Evolutionary conservation across 2,329 filamentous ascomycete species (phyloP), one percentile per base, ranked within the genome.

Genomic region (Neopestalotiopsis clavispora): DNA sequence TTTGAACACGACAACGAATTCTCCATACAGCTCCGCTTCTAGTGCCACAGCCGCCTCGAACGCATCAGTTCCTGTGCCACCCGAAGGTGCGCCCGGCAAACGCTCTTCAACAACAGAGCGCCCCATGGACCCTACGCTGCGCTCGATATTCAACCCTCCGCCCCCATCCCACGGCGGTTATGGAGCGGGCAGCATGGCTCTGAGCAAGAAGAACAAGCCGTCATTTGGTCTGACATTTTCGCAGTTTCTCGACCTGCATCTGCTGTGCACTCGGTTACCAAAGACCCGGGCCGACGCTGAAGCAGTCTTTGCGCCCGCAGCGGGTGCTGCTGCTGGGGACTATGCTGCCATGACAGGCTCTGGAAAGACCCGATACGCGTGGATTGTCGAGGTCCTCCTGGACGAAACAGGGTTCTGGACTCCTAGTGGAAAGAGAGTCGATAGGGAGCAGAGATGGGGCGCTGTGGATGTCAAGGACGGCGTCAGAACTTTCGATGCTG

Each of bases 201-300:
- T 61, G 42, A 69, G 71, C 32, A 74, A 77, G 9, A 75, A 78
- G 66, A 84, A 80, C 70, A 87, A 84, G 69, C 86, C 86, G 5
- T 81, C 81, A 17, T 89, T 88, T 67, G 88, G 88, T 4, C 78
- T 83, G 14, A 82, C 86, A 4, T 90, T 90, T 70, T 73, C 83
- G 5, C 84, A 87, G 75, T 80, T 90, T 57, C 78, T 88, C 0
- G 84, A 89, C 60, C 65, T 90, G 20, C 87, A 90, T 69, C 71
- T 91, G 4, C 78, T 90, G 2, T 83, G 85, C 69, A 85, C 83
- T 4, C 74, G 74, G 3, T 70, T 87, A 0, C 84, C 86, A 30
- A 79, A 80, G 57, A 75, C 74, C 4, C 75, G 74, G 17, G 75
- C 65, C 1, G 85, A 86, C 63, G 83, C 80, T 2, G 83, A 84